phyloP scores from a whole-genome alignment of 345 rosid genomes.

The Triadica sebifera region DNA sequence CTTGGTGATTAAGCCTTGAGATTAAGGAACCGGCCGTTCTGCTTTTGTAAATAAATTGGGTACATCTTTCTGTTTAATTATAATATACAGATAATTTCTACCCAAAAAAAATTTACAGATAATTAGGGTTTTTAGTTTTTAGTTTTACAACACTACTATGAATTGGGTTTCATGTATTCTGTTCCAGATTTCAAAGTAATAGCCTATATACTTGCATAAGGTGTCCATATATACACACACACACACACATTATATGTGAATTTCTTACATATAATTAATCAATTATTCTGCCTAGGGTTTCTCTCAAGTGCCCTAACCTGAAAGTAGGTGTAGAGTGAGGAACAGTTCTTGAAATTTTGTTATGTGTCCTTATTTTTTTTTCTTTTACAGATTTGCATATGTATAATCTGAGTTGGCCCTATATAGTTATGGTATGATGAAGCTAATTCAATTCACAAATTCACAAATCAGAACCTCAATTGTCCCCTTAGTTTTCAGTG shows the following conservation, averaged over 20 bases:
- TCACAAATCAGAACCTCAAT: neutral
- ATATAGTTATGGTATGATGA: neutral
- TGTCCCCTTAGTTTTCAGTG: neutral
- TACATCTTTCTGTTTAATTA: slow-evolving; percentile 3
- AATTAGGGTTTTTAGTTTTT: slow-evolving; percentile 9
- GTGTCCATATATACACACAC: too few species aligned
- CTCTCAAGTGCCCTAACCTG: neutral
- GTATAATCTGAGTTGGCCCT: neutral
- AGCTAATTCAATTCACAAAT: neutral
- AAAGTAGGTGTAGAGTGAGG: neutral
- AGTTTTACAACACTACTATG: slow-evolving; percentile 4
- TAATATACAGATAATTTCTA: neutral
- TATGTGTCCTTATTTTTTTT: neutral
- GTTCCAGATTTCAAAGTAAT: neutral
- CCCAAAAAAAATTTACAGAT: neutral
- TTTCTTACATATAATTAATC: neutral
- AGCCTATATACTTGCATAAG: too few species aligned
- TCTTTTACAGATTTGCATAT: neutral
- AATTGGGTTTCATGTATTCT: neutral
- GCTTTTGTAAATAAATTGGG: slow-evolving; percentile 17
- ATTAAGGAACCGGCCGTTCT: slow-evolving; percentile 16
- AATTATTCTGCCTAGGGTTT: slow-evolving; percentile 1
- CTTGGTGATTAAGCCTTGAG: slow-evolving; percentile 39
- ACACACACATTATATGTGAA: neutral
- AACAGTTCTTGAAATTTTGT: neutral